Evolutionary conservation across 1,284 basidiomycete genomes (phyloP).

Genomic region (Exobasidium rhododendri): DNA sequence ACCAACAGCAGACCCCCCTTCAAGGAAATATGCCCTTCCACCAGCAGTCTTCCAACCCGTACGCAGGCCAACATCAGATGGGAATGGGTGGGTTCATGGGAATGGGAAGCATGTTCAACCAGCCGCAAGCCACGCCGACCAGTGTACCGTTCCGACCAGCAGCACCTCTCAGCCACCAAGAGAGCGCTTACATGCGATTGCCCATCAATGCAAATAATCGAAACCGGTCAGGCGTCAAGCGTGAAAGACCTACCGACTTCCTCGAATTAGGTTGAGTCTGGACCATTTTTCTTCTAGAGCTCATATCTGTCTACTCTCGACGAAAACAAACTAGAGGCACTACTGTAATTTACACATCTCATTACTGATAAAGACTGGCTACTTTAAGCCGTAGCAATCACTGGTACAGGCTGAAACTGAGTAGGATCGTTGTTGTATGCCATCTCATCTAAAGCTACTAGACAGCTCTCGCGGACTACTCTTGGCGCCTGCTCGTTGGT

Average conservation of each 20-base stretch:
- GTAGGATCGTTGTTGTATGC: conserved; percentile 53
- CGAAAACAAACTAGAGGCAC: neutral
- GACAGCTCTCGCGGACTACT: conserved; percentile 92
- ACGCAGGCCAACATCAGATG: conserved; percentile 14
- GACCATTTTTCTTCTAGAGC: too few species aligned
- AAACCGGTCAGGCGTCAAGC: conserved; percentile 20
- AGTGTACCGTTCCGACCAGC: conserved; percentile 22
- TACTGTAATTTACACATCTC: neutral
- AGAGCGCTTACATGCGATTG: conserved; percentile 31
- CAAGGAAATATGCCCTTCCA: neutral
- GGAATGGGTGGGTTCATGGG: conserved; percentile 26
- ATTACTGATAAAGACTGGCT: too few species aligned
- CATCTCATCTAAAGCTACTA: conserved; percentile 77
- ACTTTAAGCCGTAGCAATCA: neutral
- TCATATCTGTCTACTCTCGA: too few species aligned
- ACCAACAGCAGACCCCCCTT: conserved; percentile 15
- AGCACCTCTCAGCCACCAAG: conserved; percentile 26
- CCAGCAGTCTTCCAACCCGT: conserved; percentile 1
- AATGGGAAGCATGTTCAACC: conserved; percentile 17
- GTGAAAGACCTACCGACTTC: conserved; percentile 38
- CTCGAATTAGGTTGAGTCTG: conserved; percentile 23
- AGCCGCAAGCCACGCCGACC: conserved; percentile 3
- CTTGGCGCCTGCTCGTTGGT: conserved; percentile 71
- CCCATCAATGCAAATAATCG: conserved; percentile 25
- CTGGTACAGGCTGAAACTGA: conserved; percentile 48